Percentiles rank a stretch among this genome's conserved stretches.
phyloP scores from a whole-genome alignment of 2,329 filamentous ascomycete species.

The Trichoderma harzianum region DNA sequence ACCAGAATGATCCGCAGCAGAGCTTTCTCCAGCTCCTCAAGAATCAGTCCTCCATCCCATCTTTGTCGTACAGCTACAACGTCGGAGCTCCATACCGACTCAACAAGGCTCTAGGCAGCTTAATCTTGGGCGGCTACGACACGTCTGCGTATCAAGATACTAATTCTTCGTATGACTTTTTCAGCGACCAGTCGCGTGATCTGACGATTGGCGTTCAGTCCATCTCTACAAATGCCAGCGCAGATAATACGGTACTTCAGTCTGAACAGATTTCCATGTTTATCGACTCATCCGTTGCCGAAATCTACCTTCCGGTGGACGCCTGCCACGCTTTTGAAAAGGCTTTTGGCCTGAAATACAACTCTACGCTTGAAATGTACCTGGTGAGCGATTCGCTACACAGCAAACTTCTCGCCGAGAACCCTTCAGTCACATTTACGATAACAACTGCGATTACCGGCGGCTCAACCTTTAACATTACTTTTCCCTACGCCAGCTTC shows the following conservation, averaged over 20 bases:
- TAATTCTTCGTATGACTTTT: constrained; percentile 3
- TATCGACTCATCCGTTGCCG: constrained; percentile 19
- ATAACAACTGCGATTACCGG: constrained; percentile 13
- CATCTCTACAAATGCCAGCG: constrained; percentile 16
- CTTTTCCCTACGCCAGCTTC: constrained; percentile 22
- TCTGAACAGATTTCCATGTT: constrained; percentile 14
- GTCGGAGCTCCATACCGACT: constrained; percentile 17
- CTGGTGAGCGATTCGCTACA: constrained; percentile 17
- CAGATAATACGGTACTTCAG: constrained; percentile 1
- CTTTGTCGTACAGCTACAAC: constrained; percentile 19
- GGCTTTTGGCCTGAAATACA: constrained; percentile 12
- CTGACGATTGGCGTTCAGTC: constrained; percentile 17
- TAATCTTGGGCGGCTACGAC: constrained; percentile 18
- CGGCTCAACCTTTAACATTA: constrained; percentile 14
- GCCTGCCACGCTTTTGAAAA: constrained; percentile 18
- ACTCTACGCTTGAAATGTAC: constrained; percentile 14
- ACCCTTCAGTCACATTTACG: constrained; percentile 14
- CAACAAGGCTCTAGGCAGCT: constrained; percentile 17
- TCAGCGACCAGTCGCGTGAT: constrained; percentile 18
- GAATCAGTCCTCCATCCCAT: constrained; percentile 16
- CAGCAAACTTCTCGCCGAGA: not conserved
- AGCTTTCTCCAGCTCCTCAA: constrained; percentile 19
- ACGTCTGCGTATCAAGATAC: constrained; percentile 13
- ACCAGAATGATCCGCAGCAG: constrained; percentile 18
- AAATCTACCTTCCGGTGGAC: constrained; percentile 17